phyloP scores from a whole-genome alignment of 352 stramenopile species.

The Pythium brachiatum region DNA sequence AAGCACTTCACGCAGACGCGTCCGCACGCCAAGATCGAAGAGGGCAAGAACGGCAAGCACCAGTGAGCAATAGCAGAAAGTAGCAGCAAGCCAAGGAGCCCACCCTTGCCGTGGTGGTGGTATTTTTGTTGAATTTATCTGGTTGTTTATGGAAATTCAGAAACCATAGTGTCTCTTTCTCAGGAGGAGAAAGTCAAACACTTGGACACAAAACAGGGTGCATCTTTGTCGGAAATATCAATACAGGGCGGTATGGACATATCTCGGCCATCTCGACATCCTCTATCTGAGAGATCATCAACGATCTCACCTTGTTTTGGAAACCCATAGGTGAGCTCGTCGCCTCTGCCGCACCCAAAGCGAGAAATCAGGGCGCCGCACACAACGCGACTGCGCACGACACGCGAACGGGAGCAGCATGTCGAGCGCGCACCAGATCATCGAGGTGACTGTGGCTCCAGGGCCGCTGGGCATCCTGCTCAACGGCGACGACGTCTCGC shows the following conservation, averaged over 20 bases:
- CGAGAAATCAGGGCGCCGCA: slow-evolving; percentile 4
- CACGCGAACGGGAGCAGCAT: background rate
- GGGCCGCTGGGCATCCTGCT: slow-evolving; percentile 71
- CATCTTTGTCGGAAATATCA: too few species aligned
- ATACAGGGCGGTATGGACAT: background rate
- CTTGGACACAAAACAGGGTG: too few species aligned
- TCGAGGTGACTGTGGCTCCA: slow-evolving; percentile 48
- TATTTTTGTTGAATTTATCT: too few species aligned
- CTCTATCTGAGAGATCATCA: background rate
- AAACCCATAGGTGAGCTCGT: background rate
- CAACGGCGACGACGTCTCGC: slow-evolving; percentile 34
- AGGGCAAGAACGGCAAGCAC: slow-evolving; percentile 2
- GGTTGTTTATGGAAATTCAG: too few species aligned
- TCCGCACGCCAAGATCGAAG: slow-evolving; percentile 13
- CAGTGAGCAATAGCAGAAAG: background rate
- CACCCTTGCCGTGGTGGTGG: too few species aligned
- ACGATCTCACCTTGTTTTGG: slow-evolving; percentile 12
- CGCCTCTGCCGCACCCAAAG: background rate
- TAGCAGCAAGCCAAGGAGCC: background rate
- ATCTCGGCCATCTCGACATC: background rate
- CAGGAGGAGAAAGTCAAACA: too few species aligned
- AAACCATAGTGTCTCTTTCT: too few species aligned
- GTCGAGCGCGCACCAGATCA: slow-evolving; percentile 19
- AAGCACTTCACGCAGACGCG: slow-evolving; percentile 31
- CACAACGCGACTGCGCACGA: too few species aligned